Percentiles rank a stretch among this genome's conserved stretches.
Conservation (phyloP, 108 stramenopile genomes). For the Cyclotella sp. region DNA sequence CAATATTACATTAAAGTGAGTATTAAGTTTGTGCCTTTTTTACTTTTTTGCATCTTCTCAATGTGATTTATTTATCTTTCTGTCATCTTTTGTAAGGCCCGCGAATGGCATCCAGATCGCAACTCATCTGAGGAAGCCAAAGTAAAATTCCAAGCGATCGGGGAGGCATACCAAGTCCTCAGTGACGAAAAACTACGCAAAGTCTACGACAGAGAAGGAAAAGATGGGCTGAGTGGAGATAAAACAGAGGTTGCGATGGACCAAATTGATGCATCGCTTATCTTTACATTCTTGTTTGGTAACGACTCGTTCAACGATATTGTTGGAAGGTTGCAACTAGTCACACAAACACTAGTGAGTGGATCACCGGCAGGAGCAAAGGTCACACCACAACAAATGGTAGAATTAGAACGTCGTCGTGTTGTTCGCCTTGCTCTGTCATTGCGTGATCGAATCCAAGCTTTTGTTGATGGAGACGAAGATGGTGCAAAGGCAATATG, state of each 20-base stretch:
- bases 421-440: constrained; percentile 37
- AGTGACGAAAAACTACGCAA: constrained; percentile 36
- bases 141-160: constrained; percentile 48
- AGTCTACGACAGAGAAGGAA: constrained; percentile 39
- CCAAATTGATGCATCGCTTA: constrained; percentile 36
- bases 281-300: constrained; percentile 52
- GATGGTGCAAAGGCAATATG: constrained; percentile 26
- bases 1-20: constrained; percentile 79
- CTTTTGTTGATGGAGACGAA: constrained; percentile 32
- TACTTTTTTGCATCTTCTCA: not conserved
- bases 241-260: constrained; percentile 33
- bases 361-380: constrained; percentile 22
- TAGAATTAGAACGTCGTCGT: constrained; percentile 39
- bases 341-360: constrained; percentile 42
- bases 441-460: constrained; percentile 23
- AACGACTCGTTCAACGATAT: constrained; percentile 33
- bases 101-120: constrained; percentile 71
- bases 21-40: not conserved
- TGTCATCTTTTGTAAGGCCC: not conserved
- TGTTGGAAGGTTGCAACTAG: constrained; percentile 36
- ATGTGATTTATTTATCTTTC: not conserved
- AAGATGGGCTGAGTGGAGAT: constrained; percentile 46
- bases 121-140: constrained; percentile 47
- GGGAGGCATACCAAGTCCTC: constrained; percentile 58
- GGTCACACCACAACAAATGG: constrained; percentile 14